Conservation (phyloP, 352 stramenopile genomes). For the Pythium aphanidermatum region DNA sequence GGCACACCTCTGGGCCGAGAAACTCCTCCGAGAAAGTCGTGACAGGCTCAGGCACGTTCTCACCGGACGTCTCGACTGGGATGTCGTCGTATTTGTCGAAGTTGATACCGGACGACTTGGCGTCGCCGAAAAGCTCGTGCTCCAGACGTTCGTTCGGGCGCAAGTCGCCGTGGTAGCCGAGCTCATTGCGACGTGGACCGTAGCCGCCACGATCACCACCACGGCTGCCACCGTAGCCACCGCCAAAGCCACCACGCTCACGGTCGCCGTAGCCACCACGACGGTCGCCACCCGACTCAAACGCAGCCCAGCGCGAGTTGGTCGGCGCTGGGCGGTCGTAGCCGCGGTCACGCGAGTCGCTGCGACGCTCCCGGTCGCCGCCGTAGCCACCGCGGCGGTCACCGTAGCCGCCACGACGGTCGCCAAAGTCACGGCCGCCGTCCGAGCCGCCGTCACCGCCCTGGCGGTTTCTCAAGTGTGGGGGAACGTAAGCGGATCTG, state of each 20-base stretch:
- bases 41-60: conserved; percentile 92
- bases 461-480: conserved; percentile 52
- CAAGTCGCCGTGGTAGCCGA: conserved; percentile 96
- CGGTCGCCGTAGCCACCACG: conserved; percentile 14
- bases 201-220: conserved; percentile 36
- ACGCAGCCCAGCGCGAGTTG: conserved; percentile 17
- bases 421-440: conserved; percentile 10
- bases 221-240: conserved; percentile 3
- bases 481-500: conserved; percentile 73
- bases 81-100: conserved; percentile 99
- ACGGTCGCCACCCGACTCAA: conserved; percentile 11
- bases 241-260: conserved; percentile 24
- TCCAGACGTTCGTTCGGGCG: conserved; percentile 90
- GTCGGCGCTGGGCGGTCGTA: conserved; percentile 1
- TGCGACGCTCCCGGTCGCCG: conserved; percentile 16
- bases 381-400: conserved; percentile 10
- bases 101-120: conserved; percentile 96
- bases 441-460: conserved; percentile 25
- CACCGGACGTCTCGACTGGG: conserved; percentile 93
- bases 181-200: conserved; percentile 84
- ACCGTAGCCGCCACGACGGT: conserved; percentile 11
- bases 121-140: conserved; percentile 90
- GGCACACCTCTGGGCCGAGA: conserved; percentile 89
- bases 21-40: conserved; percentile 84
- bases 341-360: conserved; percentile 11